Conservation (phyloP, 768 basidiomycete genomes). For the Termitomyces sp. region DNA sequence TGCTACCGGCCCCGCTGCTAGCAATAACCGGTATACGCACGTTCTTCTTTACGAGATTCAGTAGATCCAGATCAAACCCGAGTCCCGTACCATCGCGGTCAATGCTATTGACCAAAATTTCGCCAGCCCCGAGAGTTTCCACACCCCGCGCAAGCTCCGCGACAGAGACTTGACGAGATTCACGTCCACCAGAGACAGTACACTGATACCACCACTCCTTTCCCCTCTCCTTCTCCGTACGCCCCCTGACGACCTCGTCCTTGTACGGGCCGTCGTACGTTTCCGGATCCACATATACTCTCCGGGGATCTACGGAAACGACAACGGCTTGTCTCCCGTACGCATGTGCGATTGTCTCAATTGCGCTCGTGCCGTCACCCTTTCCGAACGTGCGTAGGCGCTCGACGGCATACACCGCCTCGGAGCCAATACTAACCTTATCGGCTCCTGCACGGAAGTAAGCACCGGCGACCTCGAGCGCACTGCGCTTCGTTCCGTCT, state of each 20-base stretch:
- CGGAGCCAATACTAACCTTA: conserved; percentile 96
- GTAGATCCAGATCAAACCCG: conserved; percentile 87
- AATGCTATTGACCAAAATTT: conserved; percentile 93
- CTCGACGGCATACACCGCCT: conserved; percentile 94
- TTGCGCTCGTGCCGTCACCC: conserved; percentile 75
- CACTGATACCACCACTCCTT: conserved; percentile 99
- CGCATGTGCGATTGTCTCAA: conserved; percentile 85
- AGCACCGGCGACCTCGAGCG: conserved; percentile 90
- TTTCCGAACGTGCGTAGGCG: conserved; percentile 53
- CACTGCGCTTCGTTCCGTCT: conserved; percentile 82
- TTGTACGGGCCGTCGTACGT: conserved; percentile 69
- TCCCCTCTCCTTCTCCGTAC: conserved; percentile 53
- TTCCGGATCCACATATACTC: conserved; percentile 70
- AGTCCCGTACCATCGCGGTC: conserved; percentile 92
- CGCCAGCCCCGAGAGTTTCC: conserved; percentile 90
- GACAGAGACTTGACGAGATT: conserved; percentile 77
- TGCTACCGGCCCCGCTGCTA: conserved; percentile 86
- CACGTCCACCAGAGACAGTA: conserved; percentile 92
- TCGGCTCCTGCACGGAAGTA: conserved; percentile 98
- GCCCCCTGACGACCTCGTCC: conserved; percentile 55
- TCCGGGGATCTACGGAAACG: conserved; percentile 91
- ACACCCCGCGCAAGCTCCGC: conserved; percentile 89
- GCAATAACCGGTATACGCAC: conserved; percentile 94
- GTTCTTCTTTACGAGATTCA: conserved; percentile 67
- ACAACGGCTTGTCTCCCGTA: conserved; percentile 98